A percentile compares a stretch with the other conserved stretches of the same genome.
Evolutionary conservation across 768 basidiomycete species (phyloP).

Genomic region (Hydnum rufescens): DNA sequence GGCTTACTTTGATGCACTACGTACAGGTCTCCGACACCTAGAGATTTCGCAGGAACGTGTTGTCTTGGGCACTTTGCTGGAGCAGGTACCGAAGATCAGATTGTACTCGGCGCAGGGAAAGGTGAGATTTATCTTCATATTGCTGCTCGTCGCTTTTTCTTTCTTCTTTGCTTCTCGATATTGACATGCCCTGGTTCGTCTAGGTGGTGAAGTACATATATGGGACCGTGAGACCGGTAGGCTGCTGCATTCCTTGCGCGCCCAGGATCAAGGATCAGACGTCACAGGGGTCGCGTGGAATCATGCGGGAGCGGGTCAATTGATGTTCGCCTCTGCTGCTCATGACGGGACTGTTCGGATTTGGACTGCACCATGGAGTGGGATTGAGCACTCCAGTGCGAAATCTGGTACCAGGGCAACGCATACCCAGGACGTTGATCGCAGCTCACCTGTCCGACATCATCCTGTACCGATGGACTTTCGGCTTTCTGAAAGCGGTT

Average conservation of each 20-base stretch:
- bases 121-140: constrained; percentile 10
- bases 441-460: too few relatives aligned
- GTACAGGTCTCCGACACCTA: constrained; percentile 44
- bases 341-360: constrained; percentile 59
- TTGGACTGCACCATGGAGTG: constrained; percentile 25
- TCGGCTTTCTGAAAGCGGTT: too few relatives aligned
- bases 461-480: too few relatives aligned
- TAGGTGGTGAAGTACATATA: constrained; percentile 61
- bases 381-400: too few relatives aligned
- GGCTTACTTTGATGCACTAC: constrained; percentile 38
- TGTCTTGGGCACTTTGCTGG: constrained; percentile 35
- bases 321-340: constrained; percentile 48
- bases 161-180: too few relatives aligned
- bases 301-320: constrained; percentile 31
- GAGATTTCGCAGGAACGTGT: constrained; percentile 63
- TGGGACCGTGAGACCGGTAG: constrained; percentile 65
- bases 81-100: constrained; percentile 47
- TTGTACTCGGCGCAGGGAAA: constrained; percentile 64
- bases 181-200: neutral
- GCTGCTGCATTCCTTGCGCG: constrained; percentile 47
- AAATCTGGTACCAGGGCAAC: too few relatives aligned
- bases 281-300: constrained; percentile 73
- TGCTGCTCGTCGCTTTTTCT: neutral
- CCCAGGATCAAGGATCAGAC: constrained; percentile 39
- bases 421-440: too few relatives aligned